Conservation (phyloP, 192 early-diverging fungal genomes). For the Podochytrium sp. region DNA sequence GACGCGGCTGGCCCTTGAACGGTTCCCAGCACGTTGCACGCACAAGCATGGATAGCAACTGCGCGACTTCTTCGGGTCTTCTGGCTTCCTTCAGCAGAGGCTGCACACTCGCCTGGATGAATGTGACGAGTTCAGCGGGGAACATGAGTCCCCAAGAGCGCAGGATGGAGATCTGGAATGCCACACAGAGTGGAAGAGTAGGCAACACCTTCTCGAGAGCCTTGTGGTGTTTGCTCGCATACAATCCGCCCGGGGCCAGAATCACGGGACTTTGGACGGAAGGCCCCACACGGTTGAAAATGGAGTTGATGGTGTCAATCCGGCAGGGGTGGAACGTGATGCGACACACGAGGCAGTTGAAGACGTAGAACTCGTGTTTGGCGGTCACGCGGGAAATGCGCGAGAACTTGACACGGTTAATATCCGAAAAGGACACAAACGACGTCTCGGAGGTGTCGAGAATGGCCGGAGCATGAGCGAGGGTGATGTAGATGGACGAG, state of each 20-base stretch:
- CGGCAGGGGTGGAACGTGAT: constrained; percentile 9
- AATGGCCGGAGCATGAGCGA: constrained; percentile 15
- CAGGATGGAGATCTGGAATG: constrained; percentile 6
- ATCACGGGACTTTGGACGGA: constrained; percentile 21
- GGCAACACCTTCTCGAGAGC: background rate
- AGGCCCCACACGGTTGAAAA: constrained; percentile 12
- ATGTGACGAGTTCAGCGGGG: constrained; percentile 2
- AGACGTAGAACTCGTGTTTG: constrained; percentile 17
- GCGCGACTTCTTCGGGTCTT: background rate
- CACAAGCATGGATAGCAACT: background rate
- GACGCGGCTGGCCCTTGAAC: constrained; percentile 16
- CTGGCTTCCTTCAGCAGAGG: background rate
- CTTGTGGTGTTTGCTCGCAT: constrained; percentile 17
- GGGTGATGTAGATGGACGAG: constrained; percentile 10
- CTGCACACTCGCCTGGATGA: background rate
- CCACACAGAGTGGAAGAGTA: background rate
- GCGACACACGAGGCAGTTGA: constrained; percentile 19
- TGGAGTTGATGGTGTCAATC: background rate
- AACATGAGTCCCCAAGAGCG: constrained; percentile 21
- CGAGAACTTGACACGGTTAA: background rate
- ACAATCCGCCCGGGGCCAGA: constrained; percentile 2
- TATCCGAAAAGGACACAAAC: background rate
- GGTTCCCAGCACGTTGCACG: constrained; percentile 1
- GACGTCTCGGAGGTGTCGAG: constrained; percentile 12
- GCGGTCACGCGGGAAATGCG: constrained; percentile 6